These are phyloP conservation scores for Trypanosoma theileri DNA, from an alignment of 208 protist genomes.

Conservation along the genomic window DNA sequence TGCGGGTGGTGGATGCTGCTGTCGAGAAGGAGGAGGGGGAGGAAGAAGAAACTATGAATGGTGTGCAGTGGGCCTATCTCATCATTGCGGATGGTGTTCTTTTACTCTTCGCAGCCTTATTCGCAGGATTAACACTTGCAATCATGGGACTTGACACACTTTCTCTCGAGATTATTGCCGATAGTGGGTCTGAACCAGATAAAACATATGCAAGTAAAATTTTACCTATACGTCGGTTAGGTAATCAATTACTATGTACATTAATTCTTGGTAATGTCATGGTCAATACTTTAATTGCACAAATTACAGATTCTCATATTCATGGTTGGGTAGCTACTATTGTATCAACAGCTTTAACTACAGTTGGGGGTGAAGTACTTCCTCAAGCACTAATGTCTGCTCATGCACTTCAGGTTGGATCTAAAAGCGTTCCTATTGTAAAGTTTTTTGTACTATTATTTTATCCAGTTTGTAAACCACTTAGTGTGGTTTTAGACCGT, in stretches of 20 bases:
- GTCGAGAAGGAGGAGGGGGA: slow-evolving; percentile 3
- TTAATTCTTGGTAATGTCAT: slow-evolving; percentile 96
- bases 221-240: slow-evolving; percentile 92
- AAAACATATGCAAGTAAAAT: slow-evolving; percentile 93
- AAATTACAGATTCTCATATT: slow-evolving; percentile 90
- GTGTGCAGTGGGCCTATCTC: slow-evolving; percentile 64
- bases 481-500: slow-evolving; percentile 90
- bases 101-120: slow-evolving; percentile 92
- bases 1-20: not conserved
- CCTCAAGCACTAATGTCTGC: slow-evolving; percentile 94
- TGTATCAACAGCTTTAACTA: slow-evolving; percentile 92
- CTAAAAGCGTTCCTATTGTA: slow-evolving; percentile 89
- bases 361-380: slow-evolving; percentile 95
- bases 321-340: slow-evolving; percentile 88
- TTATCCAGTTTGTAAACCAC: slow-evolving; percentile 93
- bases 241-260: slow-evolving; percentile 96
- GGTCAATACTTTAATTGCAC: slow-evolving; percentile 95
- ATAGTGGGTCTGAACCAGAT: slow-evolving; percentile 86
- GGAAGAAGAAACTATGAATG: slow-evolving; percentile 23
- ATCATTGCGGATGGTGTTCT: slow-evolving; percentile 82
- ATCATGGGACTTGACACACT: slow-evolving; percentile 94
- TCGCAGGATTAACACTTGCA: slow-evolving; percentile 95
- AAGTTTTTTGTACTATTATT: slow-evolving; percentile 94
- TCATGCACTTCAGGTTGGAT: slow-evolving; percentile 92
- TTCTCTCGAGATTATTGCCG: slow-evolving; percentile 92